Percentiles rank a stretch among this genome's conserved stretches.
These are phyloP conservation scores for Globisporangium alternatum DNA, from an alignment of 352 stramenopile genomes.

Conservation along the genomic window DNA sequence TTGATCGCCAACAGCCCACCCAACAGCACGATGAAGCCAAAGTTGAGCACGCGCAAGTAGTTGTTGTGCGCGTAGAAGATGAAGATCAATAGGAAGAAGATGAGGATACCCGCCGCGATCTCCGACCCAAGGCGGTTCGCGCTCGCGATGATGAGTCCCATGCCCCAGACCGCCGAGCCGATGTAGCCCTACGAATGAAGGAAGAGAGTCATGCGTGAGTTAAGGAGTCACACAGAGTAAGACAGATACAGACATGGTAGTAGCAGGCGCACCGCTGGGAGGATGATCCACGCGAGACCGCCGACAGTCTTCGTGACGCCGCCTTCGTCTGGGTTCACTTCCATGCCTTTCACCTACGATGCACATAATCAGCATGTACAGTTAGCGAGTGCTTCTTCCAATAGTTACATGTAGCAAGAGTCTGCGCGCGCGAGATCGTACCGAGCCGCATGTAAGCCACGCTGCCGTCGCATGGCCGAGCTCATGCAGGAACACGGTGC, in stretches of 20 bases:
- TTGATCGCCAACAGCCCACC: slow-evolving; percentile 72
- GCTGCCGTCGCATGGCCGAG: slow-evolving; percentile 77
- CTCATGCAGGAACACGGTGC: slow-evolving; percentile 87
- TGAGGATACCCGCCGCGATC: slow-evolving; percentile 77
- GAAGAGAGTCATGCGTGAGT: neutral
- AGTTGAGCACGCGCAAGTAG: slow-evolving; percentile 81
- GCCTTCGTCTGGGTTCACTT: slow-evolving; percentile 86
- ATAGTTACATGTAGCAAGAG: neutral
- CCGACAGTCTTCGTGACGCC: slow-evolving; percentile 83
- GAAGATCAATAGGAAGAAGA: slow-evolving; percentile 85
- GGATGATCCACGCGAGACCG: slow-evolving; percentile 66
- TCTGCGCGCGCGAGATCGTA: slow-evolving; percentile 15
- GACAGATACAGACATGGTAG: neutral
- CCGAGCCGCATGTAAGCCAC: slow-evolving; percentile 83
- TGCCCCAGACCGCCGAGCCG: slow-evolving; percentile 83
- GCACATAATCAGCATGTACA: neutral
- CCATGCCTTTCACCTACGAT: slow-evolving; percentile 77
- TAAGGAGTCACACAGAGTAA: neutral
- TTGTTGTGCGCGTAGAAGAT: slow-evolving; percentile 87
- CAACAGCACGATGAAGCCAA: slow-evolving; percentile 82
- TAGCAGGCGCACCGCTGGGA: slow-evolving; percentile 50
- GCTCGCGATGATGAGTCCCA: slow-evolving; percentile 77
- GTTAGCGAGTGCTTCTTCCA: neutral
- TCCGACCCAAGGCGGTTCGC: slow-evolving; percentile 56
- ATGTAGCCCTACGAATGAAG: slow-evolving; percentile 62